Percentiles rank a stretch among this genome's conserved stretches.
Conservation (phyloP, 169 alveolate genomes). For the Plasmodium gallinaceum region DNA sequence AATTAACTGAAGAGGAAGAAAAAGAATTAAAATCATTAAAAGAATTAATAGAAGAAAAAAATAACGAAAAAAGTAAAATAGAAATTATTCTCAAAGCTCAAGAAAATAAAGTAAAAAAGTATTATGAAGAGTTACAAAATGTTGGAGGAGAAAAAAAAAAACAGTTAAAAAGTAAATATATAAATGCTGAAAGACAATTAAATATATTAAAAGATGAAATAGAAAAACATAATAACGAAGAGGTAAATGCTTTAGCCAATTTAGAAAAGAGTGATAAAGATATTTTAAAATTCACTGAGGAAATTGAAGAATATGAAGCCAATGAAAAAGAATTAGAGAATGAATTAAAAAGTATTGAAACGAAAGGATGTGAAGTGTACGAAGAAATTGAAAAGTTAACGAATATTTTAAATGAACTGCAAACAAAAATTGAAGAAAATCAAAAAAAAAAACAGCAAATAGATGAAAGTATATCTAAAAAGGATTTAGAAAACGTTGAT, state of each 20-base stretch:
- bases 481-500: constrained; percentile 73
- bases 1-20: constrained; percentile 71
- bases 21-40: constrained; percentile 56
- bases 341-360: constrained; percentile 83
- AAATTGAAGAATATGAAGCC: constrained; percentile 82
- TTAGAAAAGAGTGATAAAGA: constrained; percentile 82
- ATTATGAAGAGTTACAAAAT: constrained; percentile 54
- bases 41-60: constrained; percentile 72
- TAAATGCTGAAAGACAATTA: constrained; percentile 77
- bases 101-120: constrained; percentile 39
- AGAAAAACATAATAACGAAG: constrained; percentile 77
- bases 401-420: constrained; percentile 12
- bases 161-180: constrained; percentile 68
- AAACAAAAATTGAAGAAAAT: constrained; percentile 31
- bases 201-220: constrained; percentile 60
- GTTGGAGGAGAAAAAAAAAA: constrained; percentile 84
- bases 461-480: constrained; percentile 54
- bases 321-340: constrained; percentile 79
- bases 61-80: constrained; percentile 63
- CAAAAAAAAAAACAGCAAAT: constrained; percentile 62
- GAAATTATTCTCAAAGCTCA: constrained; percentile 63
- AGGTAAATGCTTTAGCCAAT: constrained; percentile 80
- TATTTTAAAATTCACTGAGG: constrained; percentile 77
- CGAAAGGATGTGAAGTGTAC: constrained; percentile 78
- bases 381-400: constrained; percentile 23